A percentile compares a stretch with the other conserved stretches of the same genome.
These are phyloP conservation scores for Phoma herbarum DNA, from an alignment of 2,329 filamentous ascomycete genomes.

Conservation along the genomic window DNA sequence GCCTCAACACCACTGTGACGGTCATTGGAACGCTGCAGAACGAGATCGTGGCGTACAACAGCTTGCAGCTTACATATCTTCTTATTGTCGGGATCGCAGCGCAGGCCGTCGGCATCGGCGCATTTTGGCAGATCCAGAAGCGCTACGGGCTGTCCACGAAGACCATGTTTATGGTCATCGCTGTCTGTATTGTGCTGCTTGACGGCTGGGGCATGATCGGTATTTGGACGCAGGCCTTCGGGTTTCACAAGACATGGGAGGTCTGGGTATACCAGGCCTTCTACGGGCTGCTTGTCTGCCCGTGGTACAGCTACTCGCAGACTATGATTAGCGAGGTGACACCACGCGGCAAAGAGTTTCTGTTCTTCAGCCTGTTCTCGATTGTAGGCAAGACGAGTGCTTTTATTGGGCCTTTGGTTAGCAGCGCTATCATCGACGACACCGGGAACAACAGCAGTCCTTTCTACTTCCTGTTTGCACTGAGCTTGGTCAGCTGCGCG, in stretches of 20 bases:
- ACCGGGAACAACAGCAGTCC: slow-evolving; percentile 67
- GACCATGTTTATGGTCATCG: slow-evolving; percentile 73
- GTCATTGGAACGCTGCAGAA: slow-evolving; percentile 73
- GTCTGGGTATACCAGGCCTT: slow-evolving; percentile 62
- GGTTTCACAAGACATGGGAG: slow-evolving; percentile 64
- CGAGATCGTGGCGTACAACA: slow-evolving; percentile 70
- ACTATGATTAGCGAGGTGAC: slow-evolving; percentile 77
- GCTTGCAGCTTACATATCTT: slow-evolving; percentile 70
- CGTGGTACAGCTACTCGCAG: slow-evolving; percentile 75
- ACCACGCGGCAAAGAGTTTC: slow-evolving; percentile 72
- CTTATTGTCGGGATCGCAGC: slow-evolving; percentile 71
- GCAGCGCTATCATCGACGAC: slow-evolving; percentile 72
- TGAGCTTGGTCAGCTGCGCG: slow-evolving; percentile 34
- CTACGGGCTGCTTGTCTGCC: slow-evolving; percentile 72
- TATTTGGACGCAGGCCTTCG: slow-evolving; percentile 63
- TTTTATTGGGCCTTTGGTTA: slow-evolving; percentile 75
- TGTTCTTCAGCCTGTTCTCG: slow-evolving; percentile 75
- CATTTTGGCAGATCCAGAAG: slow-evolving; percentile 69
- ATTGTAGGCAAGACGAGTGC: slow-evolving; percentile 74
- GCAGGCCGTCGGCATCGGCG: slow-evolving; percentile 69
- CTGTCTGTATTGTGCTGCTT: slow-evolving; percentile 68
- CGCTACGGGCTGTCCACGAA: slow-evolving; percentile 69
- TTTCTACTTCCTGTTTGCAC: slow-evolving; percentile 68
- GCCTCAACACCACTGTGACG: slow-evolving; percentile 74
- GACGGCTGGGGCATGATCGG: slow-evolving; percentile 68